Evolutionary conservation across 495 filamentous ascomycete species (phyloP).

Genomic region (Hypoxylon rickii): DNA sequence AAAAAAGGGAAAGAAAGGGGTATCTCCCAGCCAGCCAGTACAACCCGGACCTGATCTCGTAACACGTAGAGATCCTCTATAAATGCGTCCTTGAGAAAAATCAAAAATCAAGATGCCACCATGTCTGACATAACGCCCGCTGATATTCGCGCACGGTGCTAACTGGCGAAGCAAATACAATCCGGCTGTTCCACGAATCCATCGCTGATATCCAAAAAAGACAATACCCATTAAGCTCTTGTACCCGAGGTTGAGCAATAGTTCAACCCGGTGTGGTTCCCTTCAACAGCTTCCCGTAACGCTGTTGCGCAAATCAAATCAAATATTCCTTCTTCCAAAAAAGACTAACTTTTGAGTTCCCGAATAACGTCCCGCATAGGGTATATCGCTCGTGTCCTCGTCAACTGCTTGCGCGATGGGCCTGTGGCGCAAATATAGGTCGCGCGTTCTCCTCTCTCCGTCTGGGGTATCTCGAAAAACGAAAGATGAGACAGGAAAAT

Average conservation of each 20-base stretch:
- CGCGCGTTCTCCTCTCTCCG: slow-evolving; percentile 31
- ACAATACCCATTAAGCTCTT: slow-evolving; percentile 35
- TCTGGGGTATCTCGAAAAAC: slow-evolving; percentile 42
- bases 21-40: slow-evolving; percentile 44
- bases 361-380: slow-evolving; percentile 31
- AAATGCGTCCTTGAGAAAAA: slow-evolving; percentile 18
- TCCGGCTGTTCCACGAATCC: slow-evolving; percentile 27
- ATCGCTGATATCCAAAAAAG: slow-evolving; percentile 26
- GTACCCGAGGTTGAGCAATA: slow-evolving; percentile 26
- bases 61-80: slow-evolving; percentile 35
- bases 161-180: slow-evolving; percentile 27
- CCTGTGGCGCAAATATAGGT: slow-evolving; percentile 25
- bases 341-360: slow-evolving; percentile 33
- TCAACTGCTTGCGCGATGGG: slow-evolving; percentile 34
- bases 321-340: slow-evolving; percentile 21
- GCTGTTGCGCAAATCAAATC: slow-evolving; percentile 22
- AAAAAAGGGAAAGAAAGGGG: slow-evolving; percentile 34
- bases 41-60: slow-evolving; percentile 33
- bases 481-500: slow-evolving; percentile 43
- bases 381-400: slow-evolving; percentile 34
- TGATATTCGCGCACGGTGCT: slow-evolving; percentile 21
- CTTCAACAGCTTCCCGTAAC: slow-evolving; percentile 11
- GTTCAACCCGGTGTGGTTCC: slow-evolving; percentile 19
- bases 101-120: slow-evolving; percentile 28
- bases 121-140: slow-evolving; percentile 29